Evolutionary conservation across 345 rosid species (phyloP), one percentile per base, ranked within the genome.

Genomic region (Moricandia arvensis): DNA sequence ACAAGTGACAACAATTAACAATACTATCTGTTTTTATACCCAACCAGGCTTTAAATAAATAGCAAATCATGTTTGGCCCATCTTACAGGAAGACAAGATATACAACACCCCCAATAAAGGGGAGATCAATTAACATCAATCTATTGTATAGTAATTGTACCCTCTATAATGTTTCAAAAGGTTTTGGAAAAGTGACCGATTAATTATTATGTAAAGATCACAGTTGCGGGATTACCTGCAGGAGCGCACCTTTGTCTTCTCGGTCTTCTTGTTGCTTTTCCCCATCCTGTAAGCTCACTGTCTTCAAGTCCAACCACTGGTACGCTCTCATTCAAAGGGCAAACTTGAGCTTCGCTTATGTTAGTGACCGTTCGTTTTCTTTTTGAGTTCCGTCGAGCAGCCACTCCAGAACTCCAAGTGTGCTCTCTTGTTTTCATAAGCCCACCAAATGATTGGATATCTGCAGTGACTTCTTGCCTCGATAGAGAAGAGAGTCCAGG

Each of bases 391-490:
- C 76, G 11, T 43, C 75, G 71, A 76, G 35, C 69, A 57, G 55
- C 63, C 34, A 71, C 51, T 65, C 72, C 72, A 33, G 76, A 58
- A 34, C 16, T 69, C 91, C 96, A 90, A 0, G 77, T 33, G 58
- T 83, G 83, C 33, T 66, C 70, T 47, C 59, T 66, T n/a, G 38
- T 47, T 15, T 66, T 47, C 58, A 27, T 15, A 47, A 47, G 58
- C 38, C 70, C 70, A 2, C 70, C 70, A 47, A 66, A 45, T 35
- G 45, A 15, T 16, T 66, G 70, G 68, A 93, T 82, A 78, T 93
- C 98, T 80, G 91, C 94, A 0, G 93, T 86, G 18, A 91, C 90
- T 83, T 94, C 98, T 1, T 91, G 91, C 82, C 95, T 88, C 2
- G 97, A 90, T 17, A 94, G 79, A 58, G 98, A 90, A 77, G 80